Base-by-base conservation (phyloP, 2,329 filamentous ascomycete species). In the Leptographium wingfieldii region DNA sequence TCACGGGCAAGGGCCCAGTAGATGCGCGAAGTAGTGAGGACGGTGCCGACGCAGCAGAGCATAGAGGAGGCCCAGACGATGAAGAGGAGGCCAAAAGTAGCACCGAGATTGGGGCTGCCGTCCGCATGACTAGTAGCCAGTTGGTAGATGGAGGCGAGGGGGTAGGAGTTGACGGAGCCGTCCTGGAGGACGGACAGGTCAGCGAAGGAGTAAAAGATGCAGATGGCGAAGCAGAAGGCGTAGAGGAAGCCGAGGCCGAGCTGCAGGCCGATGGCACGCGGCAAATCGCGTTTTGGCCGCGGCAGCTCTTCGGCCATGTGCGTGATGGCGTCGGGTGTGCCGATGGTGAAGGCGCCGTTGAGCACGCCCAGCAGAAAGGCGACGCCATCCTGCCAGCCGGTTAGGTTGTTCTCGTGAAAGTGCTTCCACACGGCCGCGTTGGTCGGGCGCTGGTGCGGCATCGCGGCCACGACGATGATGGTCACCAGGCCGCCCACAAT, bases 291-390 rank as follows among this genome's bases (percentile, higher is more conserved):
- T 57, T 65, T 71, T 9, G 75, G 76, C 19, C 72, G 68, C 0
- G 72, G 81, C 25, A 84, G 78, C 68, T 85, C 82, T 68, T 86
- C 82, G 5, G 80, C 79, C 66, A 85, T 73, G 69, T 86, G 83
- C 10, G 77, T 80, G 22, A 85, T 81, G 59, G 80, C 79, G 68
- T 87, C 84, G 3, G 83, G 81, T 0, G 82, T 85, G 22, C 84
- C 63, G 31, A 87, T 80, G 25, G 82, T 82, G 67, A 84, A 87
- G 12, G 83, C 82, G 5, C 83, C 84, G 65, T 86, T 87, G 29
- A 87, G 74, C 69, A 87, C 84, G 22, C 84, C 84, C 0, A 80
- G 73, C 31, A 86, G 72, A 63, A 87, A 87, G 2, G 83, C 82
- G n/a, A 87, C 80, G 19, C 82, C 82, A 53, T 81, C 74, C 65